Evolutionary conservation across 441 rosid species (phyloP).

Genomic region (Pelargonium myrrhifolium): DNA sequence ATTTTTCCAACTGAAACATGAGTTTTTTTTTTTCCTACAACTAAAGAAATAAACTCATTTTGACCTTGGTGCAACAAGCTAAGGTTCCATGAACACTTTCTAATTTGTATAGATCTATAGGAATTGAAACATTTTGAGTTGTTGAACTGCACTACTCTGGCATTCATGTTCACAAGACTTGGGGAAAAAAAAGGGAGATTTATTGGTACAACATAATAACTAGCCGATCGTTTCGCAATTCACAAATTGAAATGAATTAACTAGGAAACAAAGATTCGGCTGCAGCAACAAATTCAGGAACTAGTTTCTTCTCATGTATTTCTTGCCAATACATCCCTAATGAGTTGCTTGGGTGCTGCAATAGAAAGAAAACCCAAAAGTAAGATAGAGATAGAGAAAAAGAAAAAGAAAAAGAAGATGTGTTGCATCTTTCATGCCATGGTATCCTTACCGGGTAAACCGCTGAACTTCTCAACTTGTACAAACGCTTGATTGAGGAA

Average conservation of each 20-base stretch:
- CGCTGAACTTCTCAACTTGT: slow-evolving; percentile 77
- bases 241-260: slow-evolving; percentile 4
- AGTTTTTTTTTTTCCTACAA: too few species aligned
- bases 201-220: slow-evolving; percentile 21
- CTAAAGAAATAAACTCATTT: too few species aligned
- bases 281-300: slow-evolving; percentile 11
- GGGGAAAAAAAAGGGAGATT: background rate
- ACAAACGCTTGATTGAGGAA: slow-evolving; percentile 81
- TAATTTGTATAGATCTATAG: too few species aligned
- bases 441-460: slow-evolving; percentile 56
- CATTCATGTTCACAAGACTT: slow-evolving; percentile 7
- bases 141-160: background rate
- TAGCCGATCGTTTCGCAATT: slow-evolving; percentile 12
- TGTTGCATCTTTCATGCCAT: background rate
- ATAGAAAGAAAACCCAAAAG: background rate
- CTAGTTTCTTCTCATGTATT: slow-evolving; percentile 21
- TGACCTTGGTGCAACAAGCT: too few species aligned
- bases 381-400: slow-evolving; percentile 9
- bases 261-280: slow-evolving; percentile 7
- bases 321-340: slow-evolving; percentile 38
- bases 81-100: too few species aligned
- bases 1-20: too few species aligned
- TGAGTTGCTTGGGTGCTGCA: slow-evolving; percentile 82
- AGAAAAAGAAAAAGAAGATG: slow-evolving; percentile 2
- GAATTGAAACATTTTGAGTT: too few species aligned